phyloP scores from a whole-genome alignment of 441 rosid species.

The Populus hybrid region DNA sequence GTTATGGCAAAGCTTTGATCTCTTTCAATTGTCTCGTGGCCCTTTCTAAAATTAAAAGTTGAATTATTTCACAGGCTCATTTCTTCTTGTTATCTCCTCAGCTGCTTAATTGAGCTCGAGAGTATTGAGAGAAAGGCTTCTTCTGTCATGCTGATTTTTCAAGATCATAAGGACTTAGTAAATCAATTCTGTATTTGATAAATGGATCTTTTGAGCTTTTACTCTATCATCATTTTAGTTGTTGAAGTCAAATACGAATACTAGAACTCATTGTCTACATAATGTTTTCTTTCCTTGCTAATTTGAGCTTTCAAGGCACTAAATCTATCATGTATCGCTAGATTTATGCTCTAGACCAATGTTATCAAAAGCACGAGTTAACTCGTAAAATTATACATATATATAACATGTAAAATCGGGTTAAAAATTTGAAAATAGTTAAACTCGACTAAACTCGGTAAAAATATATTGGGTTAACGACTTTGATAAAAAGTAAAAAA shows the following conservation, averaged over 20 bases:
- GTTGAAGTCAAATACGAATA: background rate
- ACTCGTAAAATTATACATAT: too few species aligned
- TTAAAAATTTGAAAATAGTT: too few species aligned
- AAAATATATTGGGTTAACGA: too few species aligned
- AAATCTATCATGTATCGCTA: background rate
- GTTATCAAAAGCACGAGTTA: too few species aligned
- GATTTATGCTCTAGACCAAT: background rate
- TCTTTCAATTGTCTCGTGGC: background rate
- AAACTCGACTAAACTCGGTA: too few species aligned
- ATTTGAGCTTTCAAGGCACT: background rate
- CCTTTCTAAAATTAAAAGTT: background rate
- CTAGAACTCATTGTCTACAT: background rate
- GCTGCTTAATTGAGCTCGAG: conserved; percentile 19
- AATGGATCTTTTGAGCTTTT: background rate
- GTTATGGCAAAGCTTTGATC: background rate
- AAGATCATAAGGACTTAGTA: conserved; percentile 23
- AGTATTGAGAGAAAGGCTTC: conserved; percentile 10
- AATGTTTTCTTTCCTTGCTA: background rate
- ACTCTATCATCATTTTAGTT: background rate
- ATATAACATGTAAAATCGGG: too few species aligned
- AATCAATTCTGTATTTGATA: conserved; percentile 19
- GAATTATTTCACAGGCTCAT: conserved; percentile 18
- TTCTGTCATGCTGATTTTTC: conserved; percentile 21
- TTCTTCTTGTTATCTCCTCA: background rate
- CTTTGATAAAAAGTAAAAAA: too few species aligned